Base-by-base conservation (phyloP, 192 early-diverging fungal genomes). In the Umbelopsis vinacea region DNA sequence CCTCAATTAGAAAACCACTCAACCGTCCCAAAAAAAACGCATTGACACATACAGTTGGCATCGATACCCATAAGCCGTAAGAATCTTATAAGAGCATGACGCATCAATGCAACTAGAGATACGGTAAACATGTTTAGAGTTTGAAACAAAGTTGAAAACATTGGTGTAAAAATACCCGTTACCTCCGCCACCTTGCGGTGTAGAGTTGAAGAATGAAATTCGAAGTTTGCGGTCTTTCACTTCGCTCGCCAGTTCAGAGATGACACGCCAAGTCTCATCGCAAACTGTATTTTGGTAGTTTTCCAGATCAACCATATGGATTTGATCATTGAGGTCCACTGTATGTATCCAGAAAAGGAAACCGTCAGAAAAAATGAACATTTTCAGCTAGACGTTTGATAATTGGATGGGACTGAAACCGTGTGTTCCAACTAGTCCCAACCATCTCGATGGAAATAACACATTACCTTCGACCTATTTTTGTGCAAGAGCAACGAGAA, bases 121-220 rank as follows among this genome's bases (percentile, higher is more conserved):
- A 68, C 46, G 26, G 54, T 17, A 46, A 11, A 21, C 5, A 21
- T 4, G 6, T 12, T 29, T 55, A 55, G 21, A 26, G 5, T 29
- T 55, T 29, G 23, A 55, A 26, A 55, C 53, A 55, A 23, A 6
- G 2, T 29, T 55, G 26, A 3, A 37, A 6, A 1, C 48, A 46
- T 24, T 33, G 29, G 7, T 14, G 1, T 45, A 5, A 6, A 60
- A 72, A 19, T 70, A 75, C 83, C 82, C 87, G 14, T 70, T 77
- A 87, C 82, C 87, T n/a, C 93, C 93, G 47, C 93, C 93, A 38
- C 93, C 93, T 73, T 94, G 93, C 19, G 92, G 89, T 10, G 93
- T 95, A 24, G 92, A 91, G 79, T 89, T 94, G 79, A 95, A 94
- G 74, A 87, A 95, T 46, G 88, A 75, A 46, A 91, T 82, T 47